These are phyloP conservation scores for Fusarium ambrosium DNA, from an alignment of 2,329 filamentous ascomycete species.

Conservation along the genomic window DNA sequence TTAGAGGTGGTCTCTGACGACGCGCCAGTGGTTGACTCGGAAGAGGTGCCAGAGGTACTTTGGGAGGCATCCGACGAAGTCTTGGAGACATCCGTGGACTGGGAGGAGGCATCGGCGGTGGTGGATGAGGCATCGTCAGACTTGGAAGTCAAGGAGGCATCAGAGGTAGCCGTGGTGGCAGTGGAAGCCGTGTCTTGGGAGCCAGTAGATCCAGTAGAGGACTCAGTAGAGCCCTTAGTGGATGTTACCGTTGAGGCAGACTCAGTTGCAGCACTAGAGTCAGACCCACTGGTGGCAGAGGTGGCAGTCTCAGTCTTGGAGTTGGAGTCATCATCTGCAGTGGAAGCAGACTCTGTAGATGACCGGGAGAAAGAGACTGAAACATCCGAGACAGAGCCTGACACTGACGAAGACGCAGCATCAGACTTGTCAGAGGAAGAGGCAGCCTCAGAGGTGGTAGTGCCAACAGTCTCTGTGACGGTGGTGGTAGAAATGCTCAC, in stretches of 20 bases:
- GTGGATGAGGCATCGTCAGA: neutral
- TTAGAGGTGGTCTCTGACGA: neutral
- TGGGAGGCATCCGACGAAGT: neutral
- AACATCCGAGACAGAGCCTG: conserved; percentile 1
- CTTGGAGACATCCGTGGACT: neutral
- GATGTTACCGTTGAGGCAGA: neutral
- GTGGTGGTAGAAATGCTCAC: neutral
- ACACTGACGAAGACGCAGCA: neutral
- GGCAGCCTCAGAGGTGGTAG: neutral
- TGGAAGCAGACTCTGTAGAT: neutral
- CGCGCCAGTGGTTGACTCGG: neutral
- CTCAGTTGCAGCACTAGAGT: neutral
- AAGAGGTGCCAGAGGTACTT: neutral
- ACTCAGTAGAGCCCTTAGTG: neutral
- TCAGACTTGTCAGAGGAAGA: neutral
- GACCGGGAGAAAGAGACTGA: neutral
- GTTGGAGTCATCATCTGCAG: neutral
- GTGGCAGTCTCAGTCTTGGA: neutral
- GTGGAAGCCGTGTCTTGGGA: neutral
- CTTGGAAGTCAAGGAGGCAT: neutral
- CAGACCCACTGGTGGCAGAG: neutral
- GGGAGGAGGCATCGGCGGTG: neutral
- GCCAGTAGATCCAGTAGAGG: neutral
- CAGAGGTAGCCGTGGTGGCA: neutral
- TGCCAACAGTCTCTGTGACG: neutral